Base-by-base conservation (phyloP, 2,329 filamentous ascomycete genomes). In the Xylaria sp. region DNA sequence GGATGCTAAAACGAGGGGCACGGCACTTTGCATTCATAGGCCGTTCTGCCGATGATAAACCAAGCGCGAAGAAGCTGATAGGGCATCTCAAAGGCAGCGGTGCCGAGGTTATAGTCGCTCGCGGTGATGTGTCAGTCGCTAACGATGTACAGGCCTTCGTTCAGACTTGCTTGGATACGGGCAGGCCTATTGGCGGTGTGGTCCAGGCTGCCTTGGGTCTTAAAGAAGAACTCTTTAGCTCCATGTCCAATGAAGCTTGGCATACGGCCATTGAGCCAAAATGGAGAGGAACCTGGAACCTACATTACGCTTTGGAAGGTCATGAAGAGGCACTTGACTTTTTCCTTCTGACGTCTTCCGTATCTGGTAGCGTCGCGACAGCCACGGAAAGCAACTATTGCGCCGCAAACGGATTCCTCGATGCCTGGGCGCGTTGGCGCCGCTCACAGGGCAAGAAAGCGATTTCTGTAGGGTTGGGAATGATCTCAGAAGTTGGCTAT, bases 401-500 rank as follows among this genome's bases (percentile, higher is more conserved):
- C 55, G 75, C 79, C 0, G 81, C 73, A 0, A 82, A 82, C 67
- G 71, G 59, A 18, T 82, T 77, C 69, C 74, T 81, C 2, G 81
- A 83, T 50, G 67, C 73, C 0, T 76, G 81, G 12, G 72, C 77
- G 0, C 60, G 73, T 0, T 76, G 76, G 37, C 73, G 76, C 7
- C 68, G 71, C 3, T 28, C 23, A 6, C 72, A 72, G 0, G 79
- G 78, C 0, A 69, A 76, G 0, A 67, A 77, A 0, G 73, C 60
- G 10, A 62, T 69, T 1, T 74, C 77, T 0, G 4, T 79, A 0
- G 75, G 73, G 0, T 56, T 78, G 1, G 73, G 75, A 0, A 76
- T 82, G 74, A 78, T 84, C 28, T 75, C 76, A 0, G 81, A 80
- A 13, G 74, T 78, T 13, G 78, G 78, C 1, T 78, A 77, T 44